A percentile compares a stretch with the other conserved stretches of the same genome.
phyloP scores from a whole-genome alignment of 805 yeast genomes.

The Vanderwaltozyma yarrowii region DNA sequence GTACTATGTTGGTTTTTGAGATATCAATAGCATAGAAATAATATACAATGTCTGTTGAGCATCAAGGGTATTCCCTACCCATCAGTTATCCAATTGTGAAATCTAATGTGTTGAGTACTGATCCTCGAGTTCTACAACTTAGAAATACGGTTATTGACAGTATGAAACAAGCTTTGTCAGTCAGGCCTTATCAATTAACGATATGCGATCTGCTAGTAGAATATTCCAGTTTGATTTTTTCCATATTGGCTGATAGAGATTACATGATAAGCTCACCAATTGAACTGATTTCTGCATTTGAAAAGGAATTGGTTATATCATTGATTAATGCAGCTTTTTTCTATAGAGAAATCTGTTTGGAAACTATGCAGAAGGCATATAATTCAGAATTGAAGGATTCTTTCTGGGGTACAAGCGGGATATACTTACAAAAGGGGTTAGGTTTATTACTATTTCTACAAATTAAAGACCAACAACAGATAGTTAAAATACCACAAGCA shows the following conservation, averaged over 20 bases:
- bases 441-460: slow-evolving; percentile 17
- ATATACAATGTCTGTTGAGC: too few relatives aligned
- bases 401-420: slow-evolving; percentile 22
- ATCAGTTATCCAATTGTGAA: neutral
- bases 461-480: neutral
- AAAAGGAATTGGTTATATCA: slow-evolving; percentile 5
- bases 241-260: neutral
- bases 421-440: slow-evolving; percentile 17
- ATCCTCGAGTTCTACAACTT: neutral
- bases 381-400: slow-evolving; percentile 8
- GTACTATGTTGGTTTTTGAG: too few relatives aligned
- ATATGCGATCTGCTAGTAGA: slow-evolving; percentile 5
- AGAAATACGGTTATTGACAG: neutral
- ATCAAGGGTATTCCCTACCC: too few relatives aligned
- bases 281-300: neutral
- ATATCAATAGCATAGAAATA: too few relatives aligned
- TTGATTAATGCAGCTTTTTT: slow-evolving; percentile 14
- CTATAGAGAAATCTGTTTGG: slow-evolving; percentile 14
- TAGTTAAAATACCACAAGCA: neutral
- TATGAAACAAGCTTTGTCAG: neutral
- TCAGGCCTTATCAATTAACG: neutral
- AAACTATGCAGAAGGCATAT: slow-evolving; percentile 22
- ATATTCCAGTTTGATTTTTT: slow-evolving; percentile 4
- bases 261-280: neutral
- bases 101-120: neutral